Evolutionary conservation across 75 land plant species (phyloP).

Genomic region (Sequoiadendron giganteum): DNA sequence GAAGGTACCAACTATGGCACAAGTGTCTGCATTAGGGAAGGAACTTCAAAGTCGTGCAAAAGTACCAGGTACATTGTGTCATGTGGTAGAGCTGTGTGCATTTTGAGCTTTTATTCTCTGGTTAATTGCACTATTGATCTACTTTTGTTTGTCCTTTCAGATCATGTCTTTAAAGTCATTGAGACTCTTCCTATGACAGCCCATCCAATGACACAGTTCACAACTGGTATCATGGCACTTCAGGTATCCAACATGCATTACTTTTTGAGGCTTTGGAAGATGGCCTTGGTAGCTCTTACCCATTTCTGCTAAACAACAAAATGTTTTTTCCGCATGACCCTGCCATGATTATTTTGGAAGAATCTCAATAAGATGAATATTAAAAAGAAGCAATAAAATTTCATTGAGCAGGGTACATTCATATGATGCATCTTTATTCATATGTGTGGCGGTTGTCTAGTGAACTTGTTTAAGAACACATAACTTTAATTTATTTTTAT

Average conservation of each 20-base stretch:
- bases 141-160: conserved; percentile 40
- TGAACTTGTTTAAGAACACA: too few species aligned
- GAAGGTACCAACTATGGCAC: conserved; percentile 90
- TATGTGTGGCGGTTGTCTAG: neutral
- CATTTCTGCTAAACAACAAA: neutral
- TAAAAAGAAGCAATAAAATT: neutral
- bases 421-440: neutral
- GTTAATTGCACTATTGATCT: neutral
- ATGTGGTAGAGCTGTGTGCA: neutral
- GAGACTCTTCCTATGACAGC: conserved; percentile 79
- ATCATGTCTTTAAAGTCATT: conserved; percentile 84
- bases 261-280: neutral
- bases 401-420: neutral
- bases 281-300: neutral
- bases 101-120: neutral
- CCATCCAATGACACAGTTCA: conserved; percentile 99
- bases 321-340: neutral
- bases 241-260: conserved; percentile 50
- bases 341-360: neutral
- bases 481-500: too few species aligned
- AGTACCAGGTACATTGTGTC: conserved; percentile 58
- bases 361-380: neutral
- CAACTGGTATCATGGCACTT: conserved; percentile 94
- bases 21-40: conserved; percentile 69
- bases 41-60: conserved; percentile 70